Base-by-base conservation (phyloP, 805 yeast genomes). In the Wickerhamomyces queroliae region DNA sequence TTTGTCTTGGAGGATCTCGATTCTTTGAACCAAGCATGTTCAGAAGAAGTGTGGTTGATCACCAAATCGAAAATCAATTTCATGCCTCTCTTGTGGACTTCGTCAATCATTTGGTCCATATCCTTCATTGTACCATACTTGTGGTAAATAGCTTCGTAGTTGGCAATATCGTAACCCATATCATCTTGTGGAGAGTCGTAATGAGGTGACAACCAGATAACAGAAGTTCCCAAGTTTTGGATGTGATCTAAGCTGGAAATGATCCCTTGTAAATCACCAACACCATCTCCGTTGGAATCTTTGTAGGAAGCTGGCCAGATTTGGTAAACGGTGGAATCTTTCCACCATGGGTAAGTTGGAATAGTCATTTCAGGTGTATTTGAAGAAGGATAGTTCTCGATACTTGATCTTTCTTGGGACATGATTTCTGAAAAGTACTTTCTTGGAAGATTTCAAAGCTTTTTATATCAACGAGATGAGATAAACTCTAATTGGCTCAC, bases 101-200 rank as follows among this genome's bases (percentile, higher is more conserved):
- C 76, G 13, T 58, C 55, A 43, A 76, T 68, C 55, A 76, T 64
- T 21, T 52, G 45, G 48, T 72, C 73, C 67, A 72, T 69, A 48
- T 74, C 79, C 43, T 69, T 70, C 56, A 74, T 53, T 13, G 77
- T 66, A 26, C 83, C 83, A 54, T 72, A 76, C 42, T 62, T 61
- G 13, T 72, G 69, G 55, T 75, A 68, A 28, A 77, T 67, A 20
- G 56, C 65, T 53, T 72, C 67, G 58, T 76, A 76, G 56, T 76
- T 69, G 16, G 73, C 57, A 49, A 76, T 73, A 48, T 76, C 82
- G 52, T 76, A 76, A 4, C 83, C 83, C 81, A 76, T 76, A 53
- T 76, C 82, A 37, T 68, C 73, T 52, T 72, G 76, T 5, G 82
- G 82, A n/a, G n/a, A n/a, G n/a, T n/a, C n/a, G n/a, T n/a, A n/a